Conservation (phyloP, 208 protist genomes). For the Acanthamoeba culbertsoni region DNA sequence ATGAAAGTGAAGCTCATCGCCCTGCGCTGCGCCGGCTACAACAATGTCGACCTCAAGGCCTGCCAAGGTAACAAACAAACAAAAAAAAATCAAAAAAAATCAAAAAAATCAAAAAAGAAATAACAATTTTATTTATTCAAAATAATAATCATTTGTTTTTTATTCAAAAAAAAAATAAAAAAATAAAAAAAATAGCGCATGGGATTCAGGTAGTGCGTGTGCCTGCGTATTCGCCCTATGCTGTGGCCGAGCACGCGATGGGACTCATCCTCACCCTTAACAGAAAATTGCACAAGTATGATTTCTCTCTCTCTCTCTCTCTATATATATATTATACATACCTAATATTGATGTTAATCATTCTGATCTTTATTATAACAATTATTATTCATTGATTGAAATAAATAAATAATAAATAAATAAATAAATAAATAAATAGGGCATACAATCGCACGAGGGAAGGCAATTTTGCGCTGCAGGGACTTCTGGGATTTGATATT, state of each 20-base stretch:
- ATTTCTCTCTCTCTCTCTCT: neutral
- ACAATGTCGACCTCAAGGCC: constrained; percentile 79
- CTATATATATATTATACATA: neutral
- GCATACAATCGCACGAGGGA: constrained; percentile 74
- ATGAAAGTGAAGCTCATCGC: constrained; percentile 71
- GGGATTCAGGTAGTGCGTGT: constrained; percentile 77
- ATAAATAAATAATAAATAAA: too few relatives aligned
- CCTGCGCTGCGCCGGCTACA: constrained; percentile 80
- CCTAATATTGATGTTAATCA: neutral
- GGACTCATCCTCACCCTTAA: constrained; percentile 78
- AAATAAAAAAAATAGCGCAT: too few relatives aligned
- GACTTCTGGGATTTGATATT: constrained; percentile 83
- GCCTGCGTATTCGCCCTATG: constrained; percentile 82
- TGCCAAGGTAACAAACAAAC: constrained; percentile 1
- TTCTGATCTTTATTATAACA: neutral
- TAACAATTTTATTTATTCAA: neutral
- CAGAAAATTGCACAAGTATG: constrained; percentile 72
- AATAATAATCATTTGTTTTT: neutral
- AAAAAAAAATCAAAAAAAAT: too few relatives aligned
- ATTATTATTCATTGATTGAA: neutral
- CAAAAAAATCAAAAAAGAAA: too few relatives aligned
- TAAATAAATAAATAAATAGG: too few relatives aligned
- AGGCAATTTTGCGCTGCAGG: constrained; percentile 79
- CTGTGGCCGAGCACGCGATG: constrained; percentile 82
- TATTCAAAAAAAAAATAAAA: too few relatives aligned